Base-by-base conservation (phyloP, 176 grass and related monocot genomes). In the Oryza longistaminata region DNA sequence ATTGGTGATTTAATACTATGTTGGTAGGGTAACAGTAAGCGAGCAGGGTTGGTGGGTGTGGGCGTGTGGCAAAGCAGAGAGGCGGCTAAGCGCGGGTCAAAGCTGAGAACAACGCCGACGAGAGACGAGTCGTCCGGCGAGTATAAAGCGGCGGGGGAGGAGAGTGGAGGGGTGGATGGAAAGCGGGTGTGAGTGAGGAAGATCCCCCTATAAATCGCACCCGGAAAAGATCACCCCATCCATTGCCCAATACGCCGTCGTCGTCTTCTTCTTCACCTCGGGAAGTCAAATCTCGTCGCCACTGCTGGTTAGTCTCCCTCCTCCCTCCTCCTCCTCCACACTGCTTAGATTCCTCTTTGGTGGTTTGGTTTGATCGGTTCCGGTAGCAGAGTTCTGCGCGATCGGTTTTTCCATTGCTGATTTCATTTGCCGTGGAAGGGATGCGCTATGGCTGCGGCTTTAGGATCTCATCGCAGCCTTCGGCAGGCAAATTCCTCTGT, bases 281-380 rank as follows among this genome's bases (percentile, higher is more conserved):
- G n/a, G 5, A 77, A 82, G 78, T 66, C 72, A 85, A 89, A 70
- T 69, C 52, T 25, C 71, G 10, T 43, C 87, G 64, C 31, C 58
- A 29, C 77, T 70, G 72, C 77, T 70, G 72, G 17, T 83, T 74
- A 9, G 35, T 42, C 66, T 10, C 10, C 55, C 71, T 42, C 65
- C 77, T 70, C n/a, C n/a, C n/a, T n/a, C n/a, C n/a, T n/a, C 61
- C 16, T 21, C 46, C 1, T 31, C 29, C 39, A 17, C 68, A 7
- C 60, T 29, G 19, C 19, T 61, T 61, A 61, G 60, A 78, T 78
- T 40, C 43, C 34, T 52, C 44, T 45, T 69, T 24, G 9, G 6
- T 7, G 22, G 70, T 75, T 84, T 49, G 35, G 71, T 24, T 24
- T 79, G 70, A 89, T 81, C 49, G 26, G 86, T 10, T 53, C 46